phyloP scores from a whole-genome alignment of 768 basidiomycete species.

The Pleurotus cornucopiae region DNA sequence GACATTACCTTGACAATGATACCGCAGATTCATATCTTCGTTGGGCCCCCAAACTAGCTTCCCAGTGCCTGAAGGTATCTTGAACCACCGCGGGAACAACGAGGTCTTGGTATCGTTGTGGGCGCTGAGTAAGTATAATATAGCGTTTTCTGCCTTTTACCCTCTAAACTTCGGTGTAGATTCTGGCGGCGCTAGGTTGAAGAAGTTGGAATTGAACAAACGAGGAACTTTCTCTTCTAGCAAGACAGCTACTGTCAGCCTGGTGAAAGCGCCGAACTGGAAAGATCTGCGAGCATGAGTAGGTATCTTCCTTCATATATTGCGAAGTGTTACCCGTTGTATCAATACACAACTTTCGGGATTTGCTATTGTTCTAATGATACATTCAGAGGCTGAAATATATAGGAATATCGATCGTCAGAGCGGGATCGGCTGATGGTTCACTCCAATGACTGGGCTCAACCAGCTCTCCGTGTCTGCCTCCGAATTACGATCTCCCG shows the following conservation, averaged over 20 bases:
- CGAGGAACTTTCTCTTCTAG: constrained; percentile 23
- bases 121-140: constrained; percentile 24
- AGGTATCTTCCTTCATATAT: too few species aligned
- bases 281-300: constrained; percentile 14
- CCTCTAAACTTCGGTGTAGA: constrained; percentile 13
- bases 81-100: constrained; percentile 31
- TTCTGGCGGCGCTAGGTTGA: constrained; percentile 22
- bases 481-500: neutral
- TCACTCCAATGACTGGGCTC: constrained; percentile 1
- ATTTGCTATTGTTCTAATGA: too few species aligned
- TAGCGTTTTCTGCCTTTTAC: neutral
- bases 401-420: too few species aligned
- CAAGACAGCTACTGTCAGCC: constrained; percentile 21
- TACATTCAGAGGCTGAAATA: too few species aligned
- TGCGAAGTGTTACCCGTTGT: too few species aligned
- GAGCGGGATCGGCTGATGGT: neutral
- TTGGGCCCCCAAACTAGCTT: constrained; percentile 47
- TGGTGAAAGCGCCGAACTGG: constrained; percentile 30
- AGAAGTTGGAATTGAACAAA: constrained; percentile 25
- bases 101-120: constrained; percentile 30
- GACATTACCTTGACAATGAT: neutral
- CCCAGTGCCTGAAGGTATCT: constrained; percentile 31
- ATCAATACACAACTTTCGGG: too few species aligned
- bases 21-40: constrained; percentile 25
- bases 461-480: constrained; percentile 4